These are phyloP conservation scores for Aspergillus nanangensis DNA, from an alignment of 495 filamentous ascomycete species.

Conservation along the genomic window DNA sequence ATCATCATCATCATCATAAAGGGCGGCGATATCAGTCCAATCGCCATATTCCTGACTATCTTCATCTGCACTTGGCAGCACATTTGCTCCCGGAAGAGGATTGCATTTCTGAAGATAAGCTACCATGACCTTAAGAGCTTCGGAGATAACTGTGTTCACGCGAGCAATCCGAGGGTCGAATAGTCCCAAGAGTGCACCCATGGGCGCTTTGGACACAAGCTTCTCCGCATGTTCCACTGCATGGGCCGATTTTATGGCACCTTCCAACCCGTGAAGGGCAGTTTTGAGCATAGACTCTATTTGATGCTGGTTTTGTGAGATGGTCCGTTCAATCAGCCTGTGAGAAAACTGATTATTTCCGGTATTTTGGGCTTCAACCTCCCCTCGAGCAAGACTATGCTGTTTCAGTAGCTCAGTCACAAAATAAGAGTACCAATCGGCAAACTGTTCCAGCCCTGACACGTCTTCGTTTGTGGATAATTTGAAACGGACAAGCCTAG, in stretches of 20 bases:
- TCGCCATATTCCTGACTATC: slow-evolving; percentile 77
- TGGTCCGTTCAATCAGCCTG: slow-evolving; percentile 48
- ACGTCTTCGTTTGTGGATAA: slow-evolving; percentile 53
- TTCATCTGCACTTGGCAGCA: slow-evolving; percentile 36
- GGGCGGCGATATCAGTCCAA: slow-evolving; percentile 53
- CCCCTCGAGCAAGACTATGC: slow-evolving; percentile 53
- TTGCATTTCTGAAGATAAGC: slow-evolving; percentile 34
- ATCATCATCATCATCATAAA: slow-evolving; percentile 41
- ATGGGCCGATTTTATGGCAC: slow-evolving; percentile 39
- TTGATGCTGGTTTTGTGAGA: slow-evolving; percentile 57
- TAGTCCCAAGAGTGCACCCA: slow-evolving; percentile 30
- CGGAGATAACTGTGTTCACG: slow-evolving; percentile 31
- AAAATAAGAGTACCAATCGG: slow-evolving; percentile 65
- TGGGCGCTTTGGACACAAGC: slow-evolving; percentile 31
- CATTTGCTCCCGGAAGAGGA: slow-evolving; percentile 9
- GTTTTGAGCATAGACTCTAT: slow-evolving; percentile 55
- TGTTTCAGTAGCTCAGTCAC: slow-evolving; percentile 52
- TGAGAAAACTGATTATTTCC: slow-evolving; percentile 38
- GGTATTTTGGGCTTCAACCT: slow-evolving; percentile 54
- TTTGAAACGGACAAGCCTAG: slow-evolving; percentile 71
- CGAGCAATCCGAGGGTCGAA: slow-evolving; percentile 33
- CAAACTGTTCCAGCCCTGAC: slow-evolving; percentile 52
- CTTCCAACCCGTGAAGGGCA: slow-evolving; percentile 47
- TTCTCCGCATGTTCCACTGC: slow-evolving; percentile 30
- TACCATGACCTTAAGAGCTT: slow-evolving; percentile 32